These are phyloP conservation scores for Hericium rajendrae DNA, from an alignment of 768 basidiomycete species.

Conservation along the genomic window DNA sequence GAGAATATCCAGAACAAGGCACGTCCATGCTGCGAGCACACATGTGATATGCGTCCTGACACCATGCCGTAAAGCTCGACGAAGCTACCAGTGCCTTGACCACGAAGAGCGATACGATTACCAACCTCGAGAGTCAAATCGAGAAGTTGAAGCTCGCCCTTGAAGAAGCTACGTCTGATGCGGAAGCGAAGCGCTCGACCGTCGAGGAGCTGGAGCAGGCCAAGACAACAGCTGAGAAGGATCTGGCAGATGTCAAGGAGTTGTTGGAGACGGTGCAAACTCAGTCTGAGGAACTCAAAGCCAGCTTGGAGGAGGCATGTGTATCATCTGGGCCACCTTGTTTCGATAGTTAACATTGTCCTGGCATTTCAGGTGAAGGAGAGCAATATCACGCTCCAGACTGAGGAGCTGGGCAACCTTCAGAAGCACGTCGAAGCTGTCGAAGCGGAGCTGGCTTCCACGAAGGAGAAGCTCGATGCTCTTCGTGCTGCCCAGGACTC, in stretches of 20 bases:
- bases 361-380: too few relatives aligned
- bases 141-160: slow-evolving; percentile 40
- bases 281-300: slow-evolving; percentile 25
- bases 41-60: not conserved
- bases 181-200: slow-evolving; percentile 33
- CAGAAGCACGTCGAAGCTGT: slow-evolving; percentile 41
- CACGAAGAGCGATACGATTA: slow-evolving; percentile 39
- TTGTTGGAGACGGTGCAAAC: slow-evolving; percentile 29
- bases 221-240: slow-evolving; percentile 38
- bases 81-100: slow-evolving; percentile 45
- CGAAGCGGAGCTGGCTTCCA: slow-evolving; percentile 37
- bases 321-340: not conserved
- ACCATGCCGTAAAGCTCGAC: slow-evolving; percentile 37
- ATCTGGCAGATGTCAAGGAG: slow-evolving; percentile 35
- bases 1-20: slow-evolving; percentile 57
- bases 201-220: slow-evolving; percentile 40
- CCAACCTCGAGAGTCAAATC: slow-evolving; percentile 45
- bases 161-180: slow-evolving; percentile 34
- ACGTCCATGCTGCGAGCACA: not conserved
- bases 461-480: slow-evolving; percentile 43
- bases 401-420: slow-evolving; percentile 36
- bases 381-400: slow-evolving; percentile 23
- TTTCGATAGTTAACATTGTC: too few relatives aligned
- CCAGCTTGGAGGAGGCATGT: slow-evolving; percentile 40
- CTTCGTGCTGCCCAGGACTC: slow-evolving; percentile 38